Base-by-base conservation (phyloP, 2,329 filamentous ascomycete species). In the Elsinoe ampelina region DNA sequence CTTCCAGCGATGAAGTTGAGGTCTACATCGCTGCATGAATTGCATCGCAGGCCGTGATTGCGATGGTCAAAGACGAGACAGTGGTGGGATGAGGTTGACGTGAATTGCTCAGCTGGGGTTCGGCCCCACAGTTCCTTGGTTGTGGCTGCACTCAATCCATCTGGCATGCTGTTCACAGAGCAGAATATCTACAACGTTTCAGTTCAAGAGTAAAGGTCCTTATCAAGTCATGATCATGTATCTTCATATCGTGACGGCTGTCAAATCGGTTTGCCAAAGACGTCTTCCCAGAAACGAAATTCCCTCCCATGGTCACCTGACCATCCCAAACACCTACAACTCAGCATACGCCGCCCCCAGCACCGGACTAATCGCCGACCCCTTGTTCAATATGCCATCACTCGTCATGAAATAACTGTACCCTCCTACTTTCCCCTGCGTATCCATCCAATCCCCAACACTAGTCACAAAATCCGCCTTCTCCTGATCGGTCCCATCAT, bases 381-480 rank as follows among this genome's bases (percentile, higher is more conserved):
- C 69, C n/a, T 54, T 62, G 41, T 69, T 58, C 19, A 73, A 63
- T 34, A 65, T 58, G 5, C 70, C 70, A n/a, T 72, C 65, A 12
- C 61, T 50, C 20, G 67, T 68, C 68, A 68, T 69, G 62, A 67
- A 70, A 62, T 68, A 70, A 19, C 65, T 63, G 60, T 76, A 76
- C 7, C 73, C 65, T 57, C 70, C 70, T 17, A 77, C 67, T 38
- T 64, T 67, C 41, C 61, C 57, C 47, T 70, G 66, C 45, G 62
- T 63, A 60, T 77, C 75, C 62, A 78, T 69, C 67, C 70, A 76
- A 2, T 70, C 68, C 63, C 77, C 73, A 62, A 80, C 73, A 4
- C 70, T 66, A 59, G 69, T 57, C 57, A 86, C 70, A 74, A 83
- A 84, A 32, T 59, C 59, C 60, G 67, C 55, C 47, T 68, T 68